These are phyloP conservation scores for Acorus gramineus DNA, from an alignment of 106 monocot species.

Conservation along the genomic window DNA sequence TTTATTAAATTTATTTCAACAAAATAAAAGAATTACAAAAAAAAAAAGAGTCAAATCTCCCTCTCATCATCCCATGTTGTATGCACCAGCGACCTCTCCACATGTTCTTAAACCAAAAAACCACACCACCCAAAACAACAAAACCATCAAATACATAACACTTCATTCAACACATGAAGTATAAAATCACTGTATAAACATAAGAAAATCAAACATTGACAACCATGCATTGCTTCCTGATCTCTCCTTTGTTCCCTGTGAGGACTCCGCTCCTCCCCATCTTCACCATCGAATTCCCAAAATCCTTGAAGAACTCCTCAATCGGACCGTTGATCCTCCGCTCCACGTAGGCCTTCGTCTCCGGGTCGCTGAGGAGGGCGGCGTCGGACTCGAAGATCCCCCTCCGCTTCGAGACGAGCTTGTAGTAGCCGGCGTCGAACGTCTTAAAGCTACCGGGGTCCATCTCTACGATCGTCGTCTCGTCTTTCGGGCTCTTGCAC, in stretches of 20 bases:
- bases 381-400: slow-evolving; percentile 38
- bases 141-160: no score
- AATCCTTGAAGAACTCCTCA: slow-evolving; percentile 36
- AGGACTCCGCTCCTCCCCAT: slow-evolving; percentile 52
- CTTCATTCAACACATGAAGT: no score
- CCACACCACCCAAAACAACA: no score
- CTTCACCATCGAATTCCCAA: slow-evolving; percentile 56
- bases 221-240: slow-evolving; percentile 20
- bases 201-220: no score
- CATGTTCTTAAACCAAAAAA: no score
- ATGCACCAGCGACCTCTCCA: no score
- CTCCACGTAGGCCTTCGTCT: slow-evolving; percentile 15
- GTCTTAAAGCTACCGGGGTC: slow-evolving; percentile 53
- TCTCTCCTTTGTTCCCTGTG: slow-evolving; percentile 49
- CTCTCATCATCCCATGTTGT: no score
- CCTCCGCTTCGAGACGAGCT: slow-evolving; percentile 26
- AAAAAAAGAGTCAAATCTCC: no score
- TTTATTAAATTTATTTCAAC: no score
- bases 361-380: slow-evolving; percentile 22
- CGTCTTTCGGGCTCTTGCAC: slow-evolving; percentile 13
- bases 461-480: slow-evolving; percentile 33
- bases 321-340: slow-evolving; percentile 2
- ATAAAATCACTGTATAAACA: no score
- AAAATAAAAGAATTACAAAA: no score
- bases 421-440: slow-evolving; percentile 57